phyloP scores from a whole-genome alignment of 768 basidiomycete genomes.

The Mycena alexandri region DNA sequence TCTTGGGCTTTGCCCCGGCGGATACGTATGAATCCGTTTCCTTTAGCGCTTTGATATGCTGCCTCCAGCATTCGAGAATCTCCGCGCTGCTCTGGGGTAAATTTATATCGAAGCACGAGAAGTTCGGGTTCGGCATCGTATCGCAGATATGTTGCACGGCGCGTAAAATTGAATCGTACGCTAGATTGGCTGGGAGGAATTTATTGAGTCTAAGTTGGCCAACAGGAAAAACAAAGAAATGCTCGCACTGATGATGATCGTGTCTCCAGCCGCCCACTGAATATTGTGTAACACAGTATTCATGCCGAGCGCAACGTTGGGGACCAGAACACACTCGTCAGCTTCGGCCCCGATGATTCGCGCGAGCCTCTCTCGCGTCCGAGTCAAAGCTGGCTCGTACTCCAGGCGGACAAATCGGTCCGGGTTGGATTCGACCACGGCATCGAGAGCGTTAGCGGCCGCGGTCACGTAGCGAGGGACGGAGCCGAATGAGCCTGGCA shows the following conservation, averaged over 20 bases:
- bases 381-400: neutral
- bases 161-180: too few species aligned
- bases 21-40: neutral
- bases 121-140: neutral
- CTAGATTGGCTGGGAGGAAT: too few species aligned
- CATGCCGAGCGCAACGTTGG: neutral
- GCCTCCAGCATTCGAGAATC: neutral
- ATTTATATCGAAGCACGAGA: neutral
- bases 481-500: neutral
- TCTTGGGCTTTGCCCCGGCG: conserved; percentile 42
- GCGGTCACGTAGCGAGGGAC: neutral
- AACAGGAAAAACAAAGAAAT: too few species aligned
- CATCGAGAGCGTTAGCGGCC: neutral
- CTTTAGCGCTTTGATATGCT: neutral
- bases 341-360: neutral
- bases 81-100: too few species aligned
- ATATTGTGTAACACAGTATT: too few species aligned
- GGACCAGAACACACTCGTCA: neutral
- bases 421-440: neutral
- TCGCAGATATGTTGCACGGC: too few species aligned
- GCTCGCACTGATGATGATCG: too few species aligned
- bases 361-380: neutral
- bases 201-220: too few species aligned
- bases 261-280: too few species aligned
- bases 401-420: neutral